Evolutionary conservation across 345 rosid genomes (phyloP), one percentile per base, ranked within the genome.

Genomic region (Cardamine chenopodiifolia): DNA sequence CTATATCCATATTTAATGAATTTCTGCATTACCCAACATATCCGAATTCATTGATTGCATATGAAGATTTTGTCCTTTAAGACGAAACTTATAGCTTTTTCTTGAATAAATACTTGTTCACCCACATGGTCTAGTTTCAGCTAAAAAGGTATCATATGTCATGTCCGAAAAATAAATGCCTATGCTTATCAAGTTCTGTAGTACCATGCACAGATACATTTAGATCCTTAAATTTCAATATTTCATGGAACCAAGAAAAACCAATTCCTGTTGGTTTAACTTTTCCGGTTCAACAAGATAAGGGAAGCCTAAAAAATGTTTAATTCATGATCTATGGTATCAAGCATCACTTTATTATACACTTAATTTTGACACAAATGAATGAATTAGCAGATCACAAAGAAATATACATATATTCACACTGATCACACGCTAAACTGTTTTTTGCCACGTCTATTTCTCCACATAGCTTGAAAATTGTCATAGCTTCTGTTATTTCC

Each of bases 101-200:
- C 34, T 48, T 49, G 12, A 23, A 39, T 26, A 67, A 29, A 39
- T 28, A 59, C 35, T 67, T 28, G 54, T 59, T 59, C 52, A 48
- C 55, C 25, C 79, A 75, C 62, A 75, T 68, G 73, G 19, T 50
- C 26, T 29, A 39, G 69, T 29, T 75, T 68, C 63, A 13, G 63
- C 22, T 29, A 28, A 39, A 28, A 29, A n/a, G 48, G 62, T 62
- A 12, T 17, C 35, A 50, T 40, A 23, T 62, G 48, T 42, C 64
- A 68, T 42, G 40, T 31, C 70, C 70, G 39, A 31, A 32, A 19
- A 54, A 1, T 60, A 75, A 68, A 31, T 68, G n/a, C 48, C 15
- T 32, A 50, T 68, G 63, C 29, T 58, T 67, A 29, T 58, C 61
- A 68, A 59, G 32, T 75, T 50, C 20, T 37, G 19, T 19, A 50